A percentile compares a stretch with the other conserved stretches of the same genome.
These are phyloP conservation scores for Didymella exigua DNA, from an alignment of 2,329 filamentous ascomycete species.

Conservation along the genomic window DNA sequence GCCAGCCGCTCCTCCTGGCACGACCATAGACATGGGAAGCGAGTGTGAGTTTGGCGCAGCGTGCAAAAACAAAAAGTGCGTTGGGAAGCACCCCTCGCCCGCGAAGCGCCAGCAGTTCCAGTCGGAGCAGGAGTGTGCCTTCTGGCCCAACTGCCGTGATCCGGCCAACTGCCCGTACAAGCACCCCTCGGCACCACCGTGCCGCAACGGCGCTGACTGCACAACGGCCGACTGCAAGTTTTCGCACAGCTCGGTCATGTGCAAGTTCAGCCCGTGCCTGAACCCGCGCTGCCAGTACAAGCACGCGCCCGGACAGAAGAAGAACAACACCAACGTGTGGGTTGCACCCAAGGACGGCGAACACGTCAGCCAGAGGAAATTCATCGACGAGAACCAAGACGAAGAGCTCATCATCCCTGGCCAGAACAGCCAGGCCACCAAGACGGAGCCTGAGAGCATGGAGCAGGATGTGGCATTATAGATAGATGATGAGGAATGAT, in stretches of 20 bases:
- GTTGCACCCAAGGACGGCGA: slow-evolving; percentile 60
- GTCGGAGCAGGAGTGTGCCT: slow-evolving; percentile 84
- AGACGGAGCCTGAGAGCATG: slow-evolving; percentile 22
- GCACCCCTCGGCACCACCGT: slow-evolving; percentile 84
- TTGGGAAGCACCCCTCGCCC: slow-evolving; percentile 88
- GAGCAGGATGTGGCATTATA: slow-evolving; percentile 30
- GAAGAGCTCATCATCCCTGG: slow-evolving; percentile 76
- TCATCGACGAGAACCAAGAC: slow-evolving; percentile 71
- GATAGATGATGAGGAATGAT: slow-evolving; percentile 19
- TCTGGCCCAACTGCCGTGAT: slow-evolving; percentile 91
- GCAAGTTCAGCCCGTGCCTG: slow-evolving; percentile 89
- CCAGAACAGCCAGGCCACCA: slow-evolving; percentile 13
- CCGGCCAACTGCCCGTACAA: slow-evolving; percentile 79
- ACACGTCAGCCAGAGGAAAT: slow-evolving; percentile 88
- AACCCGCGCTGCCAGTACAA: slow-evolving; percentile 89
- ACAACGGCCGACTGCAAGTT: slow-evolving; percentile 83
- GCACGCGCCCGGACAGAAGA: slow-evolving; percentile 86
- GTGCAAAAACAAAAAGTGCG: slow-evolving; percentile 96
- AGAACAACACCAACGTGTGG: slow-evolving; percentile 84
- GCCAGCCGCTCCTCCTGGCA: slow-evolving; percentile 80
- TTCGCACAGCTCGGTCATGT: slow-evolving; percentile 81
- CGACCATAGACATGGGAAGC: slow-evolving; percentile 77
- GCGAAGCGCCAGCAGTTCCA: slow-evolving; percentile 79
- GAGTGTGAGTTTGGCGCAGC: slow-evolving; percentile 83
- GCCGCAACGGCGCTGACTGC: slow-evolving; percentile 91